Evolutionary conservation across 2,329 filamentous ascomycete species (phyloP), one percentile per base, ranked within the genome.

Genomic region (Amesomyces nigricolor): DNA sequence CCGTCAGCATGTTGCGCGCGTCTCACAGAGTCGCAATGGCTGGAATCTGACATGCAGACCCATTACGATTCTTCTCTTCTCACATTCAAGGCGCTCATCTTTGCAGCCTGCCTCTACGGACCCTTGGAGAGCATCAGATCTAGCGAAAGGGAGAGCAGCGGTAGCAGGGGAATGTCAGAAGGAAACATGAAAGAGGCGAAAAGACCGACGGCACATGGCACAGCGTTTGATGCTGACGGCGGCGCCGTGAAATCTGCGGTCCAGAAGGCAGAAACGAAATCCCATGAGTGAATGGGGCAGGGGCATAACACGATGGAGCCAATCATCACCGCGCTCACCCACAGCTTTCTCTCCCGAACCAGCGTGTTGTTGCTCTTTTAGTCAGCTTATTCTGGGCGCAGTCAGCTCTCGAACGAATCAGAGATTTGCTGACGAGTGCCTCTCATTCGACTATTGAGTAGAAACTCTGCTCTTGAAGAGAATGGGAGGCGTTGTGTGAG

Each of bases 1-100:
- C 29, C 4, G 53, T 58, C 45, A 58, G 47, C 51, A 58, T 54
- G 26, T 37, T 35, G 44, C 37, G 35, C 22, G 22, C 22, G 22
- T 26, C 22, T 26, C 22, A 26, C 22, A 26, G 22, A 26, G 22
- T 26, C 22, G 22, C 22, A 26, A 26, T 26, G 22, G 22, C 22
- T 26, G 6, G 22, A 26, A 26, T 26, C 22, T 26, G 22, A 26
- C 22, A 26, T 26, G 22, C 22, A 26, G 22, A 26, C 22, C 22
- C 22, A 26, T 26, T 26, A 26, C 22, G 22, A 26, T 3, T 13
- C 7, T 6, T 45, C 43, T 16, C 43, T 26, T 44, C 10, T 44
- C 19, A 26, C 49, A 10, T 53, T 47, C 44, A n/a, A 22, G 5
- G 43, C 37, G 22, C 35, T 43, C 51, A 53, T 53, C n/a, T 53